Conservation (phyloP, 805 yeast genomes). For the Candida corydali region DNA sequence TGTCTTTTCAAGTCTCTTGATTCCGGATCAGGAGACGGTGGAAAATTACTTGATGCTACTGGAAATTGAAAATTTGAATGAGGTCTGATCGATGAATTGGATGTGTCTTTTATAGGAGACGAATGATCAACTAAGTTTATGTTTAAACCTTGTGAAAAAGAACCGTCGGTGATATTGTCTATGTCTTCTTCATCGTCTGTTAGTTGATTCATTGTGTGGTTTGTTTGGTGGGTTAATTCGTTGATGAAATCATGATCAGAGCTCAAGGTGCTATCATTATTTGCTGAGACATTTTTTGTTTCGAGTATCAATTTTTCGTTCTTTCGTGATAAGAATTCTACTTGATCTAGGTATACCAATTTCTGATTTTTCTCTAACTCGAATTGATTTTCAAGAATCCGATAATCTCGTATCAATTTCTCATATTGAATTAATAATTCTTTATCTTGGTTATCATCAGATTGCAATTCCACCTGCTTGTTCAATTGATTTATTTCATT, state of each 20-base stretch:
- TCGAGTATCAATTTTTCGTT: constrained; percentile 12
- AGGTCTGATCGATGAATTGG: constrained; percentile 18
- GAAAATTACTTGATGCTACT: constrained; percentile 12
- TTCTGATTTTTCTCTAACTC: constrained; percentile 53
- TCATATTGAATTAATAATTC: constrained; percentile 24
- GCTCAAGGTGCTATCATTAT: neutral
- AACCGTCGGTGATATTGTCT: constrained; percentile 4
- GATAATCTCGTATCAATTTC: constrained; percentile 29
- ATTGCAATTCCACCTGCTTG: constrained; percentile 2
- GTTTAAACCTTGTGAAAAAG: too few relatives aligned
- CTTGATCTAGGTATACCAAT: constrained; percentile 49
- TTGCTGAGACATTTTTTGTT: too few relatives aligned
- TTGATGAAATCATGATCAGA: constrained; percentile 6
- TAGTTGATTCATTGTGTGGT: constrained; percentile 22
- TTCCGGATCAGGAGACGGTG: constrained; percentile 33
- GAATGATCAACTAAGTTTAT: constrained; percentile 14
- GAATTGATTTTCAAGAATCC: constrained; percentile 44
- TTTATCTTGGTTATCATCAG: constrained; percentile 5
- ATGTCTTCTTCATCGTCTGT: constrained; percentile 16
- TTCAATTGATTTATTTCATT: constrained; percentile 16
- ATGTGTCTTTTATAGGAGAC: constrained; percentile 15
- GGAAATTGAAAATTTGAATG: constrained; percentile 26
- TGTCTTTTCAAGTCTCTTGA: constrained; percentile 26
- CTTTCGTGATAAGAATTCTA: constrained; percentile 45
- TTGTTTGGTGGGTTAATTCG: constrained; percentile 8